Conservation (phyloP, 108 stramenopile genomes). For the Parietichytrium sp. region DNA sequence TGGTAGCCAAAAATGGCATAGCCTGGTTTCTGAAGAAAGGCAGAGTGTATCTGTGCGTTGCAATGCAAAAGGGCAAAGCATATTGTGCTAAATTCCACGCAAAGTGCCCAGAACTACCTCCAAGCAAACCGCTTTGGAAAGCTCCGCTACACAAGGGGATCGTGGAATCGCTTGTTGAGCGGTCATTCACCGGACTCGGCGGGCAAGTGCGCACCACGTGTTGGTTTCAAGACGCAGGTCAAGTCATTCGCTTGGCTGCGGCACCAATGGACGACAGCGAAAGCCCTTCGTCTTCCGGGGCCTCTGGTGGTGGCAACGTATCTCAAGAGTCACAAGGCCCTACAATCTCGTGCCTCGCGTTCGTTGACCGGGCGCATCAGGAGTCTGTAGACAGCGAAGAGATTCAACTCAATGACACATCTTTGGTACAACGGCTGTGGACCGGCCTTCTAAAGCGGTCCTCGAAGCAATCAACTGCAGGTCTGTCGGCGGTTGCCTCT, state of each 20-base stretch:
- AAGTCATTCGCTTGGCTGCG: neutral
- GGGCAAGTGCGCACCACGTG: neutral
- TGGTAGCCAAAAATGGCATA: neutral
- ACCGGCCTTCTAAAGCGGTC: conserved; percentile 21
- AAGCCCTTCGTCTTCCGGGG: neutral
- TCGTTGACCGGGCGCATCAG: neutral
- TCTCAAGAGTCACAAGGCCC: neutral
- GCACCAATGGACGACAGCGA: neutral
- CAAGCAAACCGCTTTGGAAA: neutral
- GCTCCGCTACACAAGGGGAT: neutral
- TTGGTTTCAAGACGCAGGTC: conserved; percentile 7
- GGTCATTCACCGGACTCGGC: neutral
- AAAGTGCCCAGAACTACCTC: neutral
- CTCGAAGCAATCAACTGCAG: no score
- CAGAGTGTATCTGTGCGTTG: neutral
- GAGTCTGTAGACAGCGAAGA: neutral
- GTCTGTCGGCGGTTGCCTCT: neutral
- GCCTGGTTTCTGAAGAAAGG: conserved; percentile 6
- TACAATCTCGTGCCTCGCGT: neutral
- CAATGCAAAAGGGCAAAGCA: neutral
- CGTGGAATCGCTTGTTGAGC: neutral
- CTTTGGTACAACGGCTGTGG: conserved; percentile 19
- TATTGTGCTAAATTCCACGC: neutral
- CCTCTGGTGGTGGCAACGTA: neutral
- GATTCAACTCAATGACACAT: conserved; percentile 5